Evolutionary conservation across 1,284 basidiomycete genomes (phyloP).

Genomic region (Ceratobasidium sp.): DNA sequence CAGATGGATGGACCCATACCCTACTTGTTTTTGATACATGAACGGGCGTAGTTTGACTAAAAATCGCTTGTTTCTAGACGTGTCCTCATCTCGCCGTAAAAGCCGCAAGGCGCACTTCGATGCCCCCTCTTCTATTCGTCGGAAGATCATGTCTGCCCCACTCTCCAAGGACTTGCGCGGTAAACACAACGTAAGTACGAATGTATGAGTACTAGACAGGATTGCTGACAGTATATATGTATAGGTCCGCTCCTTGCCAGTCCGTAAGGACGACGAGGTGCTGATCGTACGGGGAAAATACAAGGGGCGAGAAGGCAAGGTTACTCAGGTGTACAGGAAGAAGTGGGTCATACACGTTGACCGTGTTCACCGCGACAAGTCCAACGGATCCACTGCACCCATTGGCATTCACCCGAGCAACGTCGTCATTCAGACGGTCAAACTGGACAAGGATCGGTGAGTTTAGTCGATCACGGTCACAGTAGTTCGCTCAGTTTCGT

Average conservation of each 20-base stretch:
- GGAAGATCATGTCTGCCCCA: slow-evolving; percentile 97
- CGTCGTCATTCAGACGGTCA: slow-evolving; percentile 92
- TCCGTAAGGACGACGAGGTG: slow-evolving; percentile 99
- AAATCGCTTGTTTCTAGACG: slow-evolving; percentile 59
- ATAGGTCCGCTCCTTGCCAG: slow-evolving; percentile 89
- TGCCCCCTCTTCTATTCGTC: slow-evolving; percentile 90
- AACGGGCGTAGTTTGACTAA: slow-evolving; percentile 44
- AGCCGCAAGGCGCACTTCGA: slow-evolving; percentile 95
- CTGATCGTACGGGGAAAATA: slow-evolving; percentile 95
- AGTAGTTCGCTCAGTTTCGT: not conserved
- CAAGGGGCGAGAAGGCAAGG: slow-evolving; percentile 98
- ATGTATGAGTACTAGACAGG: not conserved
- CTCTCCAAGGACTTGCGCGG: slow-evolving; percentile 94
- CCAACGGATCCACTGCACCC: slow-evolving; percentile 92
- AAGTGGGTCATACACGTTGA: slow-evolving; percentile 99
- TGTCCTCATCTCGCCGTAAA: slow-evolving; percentile 92
- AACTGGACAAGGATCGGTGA: slow-evolving; percentile 86
- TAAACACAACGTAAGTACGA: slow-evolving; percentile 86
- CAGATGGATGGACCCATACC: slow-evolving; percentile 54
- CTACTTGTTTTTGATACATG: slow-evolving; percentile 45
- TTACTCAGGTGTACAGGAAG: slow-evolving; percentile 98
- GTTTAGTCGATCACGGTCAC: not conserved
- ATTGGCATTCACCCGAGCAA: slow-evolving; percentile 98
- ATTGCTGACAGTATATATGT: slow-evolving; percentile 7
- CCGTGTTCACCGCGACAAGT: slow-evolving; percentile 97